Evolutionary conservation across 2,329 filamentous ascomycete species (phyloP), one percentile per base, ranked within the genome.

Genomic region (Magnaporthiopsis incrustans): DNA sequence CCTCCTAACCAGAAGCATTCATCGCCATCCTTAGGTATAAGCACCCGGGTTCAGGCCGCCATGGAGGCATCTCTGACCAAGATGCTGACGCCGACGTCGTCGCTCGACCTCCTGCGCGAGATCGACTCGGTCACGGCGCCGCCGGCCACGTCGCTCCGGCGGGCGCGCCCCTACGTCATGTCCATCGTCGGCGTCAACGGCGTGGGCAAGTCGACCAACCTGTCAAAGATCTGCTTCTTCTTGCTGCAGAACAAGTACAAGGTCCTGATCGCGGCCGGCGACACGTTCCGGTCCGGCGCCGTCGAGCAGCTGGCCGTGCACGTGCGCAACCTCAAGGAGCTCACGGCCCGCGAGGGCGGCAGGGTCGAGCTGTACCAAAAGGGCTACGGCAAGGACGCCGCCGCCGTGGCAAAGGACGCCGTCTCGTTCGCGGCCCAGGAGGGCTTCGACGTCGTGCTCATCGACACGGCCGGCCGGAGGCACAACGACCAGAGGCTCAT

Each of bases 181-280:
- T 97, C 92, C 65, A 97, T 99, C 67, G 95, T 99, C 58, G 95
- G 95, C 67, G 95, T 99, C 73, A 99, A 99, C 75, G 95, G 95
- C 63, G 95, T 99, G 53, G 95, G 95, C 73, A 99, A 99, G 79
- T 97, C 93, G 22, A 99, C 95, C 63, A 98, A 97, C 74, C 82
- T 99, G 53, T 94, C 91, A 76, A 99, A 99, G 77, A 97, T 99
- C 69, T 96, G 93, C 76, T 99, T 95, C 78, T 99, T 99, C 79
- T 82, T 99, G 53, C 82, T 99, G 38, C 94, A 99, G 77, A 99
- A 99, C 81, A 93, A 96, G 74, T 96, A 97, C 81, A 90, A 90
- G 72, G 92, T 99, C 22, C 84, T 99, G 65, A 91, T 99, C 69
- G 94, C 92, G 18, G 94, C 95, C 12, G 95, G 91, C 70, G 94